Percentiles rank a stretch among this genome's conserved stretches.
These are phyloP conservation scores for Cryomyces minteri DNA, from an alignment of 495 filamentous ascomycete genomes.

Conservation along the genomic window DNA sequence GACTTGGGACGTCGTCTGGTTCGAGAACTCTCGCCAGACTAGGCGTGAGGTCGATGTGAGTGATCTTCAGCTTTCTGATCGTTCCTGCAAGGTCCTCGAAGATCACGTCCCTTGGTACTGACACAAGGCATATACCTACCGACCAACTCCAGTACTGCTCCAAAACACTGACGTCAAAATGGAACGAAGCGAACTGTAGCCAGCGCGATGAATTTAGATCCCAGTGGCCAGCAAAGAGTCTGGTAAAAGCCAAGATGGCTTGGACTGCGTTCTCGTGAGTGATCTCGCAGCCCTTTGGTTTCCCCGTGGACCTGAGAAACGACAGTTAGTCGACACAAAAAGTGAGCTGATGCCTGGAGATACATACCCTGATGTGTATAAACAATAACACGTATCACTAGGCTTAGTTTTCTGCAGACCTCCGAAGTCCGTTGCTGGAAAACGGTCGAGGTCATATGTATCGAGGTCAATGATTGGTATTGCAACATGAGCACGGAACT, in stretches of 20 bases:
- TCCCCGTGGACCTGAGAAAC: constrained; percentile 38
- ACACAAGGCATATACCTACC: constrained; percentile 61
- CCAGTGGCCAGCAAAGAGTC: constrained; percentile 54
- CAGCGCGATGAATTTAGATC: constrained; percentile 41
- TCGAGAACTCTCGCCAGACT: constrained; percentile 43
- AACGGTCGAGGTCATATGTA: constrained; percentile 5
- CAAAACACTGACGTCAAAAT: constrained; percentile 75
- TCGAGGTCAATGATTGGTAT: constrained; percentile 24
- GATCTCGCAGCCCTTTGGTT: constrained; percentile 59
- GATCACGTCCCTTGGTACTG: constrained; percentile 57
- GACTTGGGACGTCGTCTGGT: constrained; percentile 47
- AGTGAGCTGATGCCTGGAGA: no score
- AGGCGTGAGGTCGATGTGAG: constrained; percentile 70
- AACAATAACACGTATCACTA: constrained; percentile 32
- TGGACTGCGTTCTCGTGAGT: constrained; percentile 60
- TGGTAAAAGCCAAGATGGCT: constrained; percentile 53
- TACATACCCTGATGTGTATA: constrained; percentile 53
- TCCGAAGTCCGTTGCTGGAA: no score
- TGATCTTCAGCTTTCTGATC: constrained; percentile 53
- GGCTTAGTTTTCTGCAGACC: constrained; percentile 11
- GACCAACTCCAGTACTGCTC: constrained; percentile 88
- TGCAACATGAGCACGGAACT: constrained; percentile 14
- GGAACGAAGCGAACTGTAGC: constrained; percentile 77
- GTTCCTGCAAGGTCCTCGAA: constrained; percentile 56
- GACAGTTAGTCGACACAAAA: no score